phyloP scores from a whole-genome alignment of 495 filamentous ascomycete species.

The Trichoderma asperelloides region DNA sequence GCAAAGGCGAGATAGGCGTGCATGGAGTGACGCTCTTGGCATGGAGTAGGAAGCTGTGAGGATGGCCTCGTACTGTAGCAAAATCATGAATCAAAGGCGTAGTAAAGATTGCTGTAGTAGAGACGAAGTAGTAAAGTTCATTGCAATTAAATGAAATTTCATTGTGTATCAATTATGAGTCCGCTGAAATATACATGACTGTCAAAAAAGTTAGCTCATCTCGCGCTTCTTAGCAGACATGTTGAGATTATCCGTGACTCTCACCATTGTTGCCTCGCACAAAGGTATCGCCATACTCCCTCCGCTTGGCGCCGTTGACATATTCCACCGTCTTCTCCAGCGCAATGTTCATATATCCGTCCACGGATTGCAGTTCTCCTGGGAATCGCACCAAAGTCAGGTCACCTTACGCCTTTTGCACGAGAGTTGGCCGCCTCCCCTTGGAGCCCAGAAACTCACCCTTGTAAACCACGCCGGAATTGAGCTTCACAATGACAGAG shows the following conservation, averaged over 20 bases:
- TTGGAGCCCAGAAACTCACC: slow-evolving; percentile 56
- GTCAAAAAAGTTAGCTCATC: slow-evolving; percentile 7
- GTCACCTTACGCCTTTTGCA: not conserved
- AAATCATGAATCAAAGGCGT: not conserved
- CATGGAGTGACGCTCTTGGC: slow-evolving; percentile 45
- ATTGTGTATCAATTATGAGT: slow-evolving; percentile 24
- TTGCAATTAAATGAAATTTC: not conserved
- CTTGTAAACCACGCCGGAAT: slow-evolving; percentile 92
- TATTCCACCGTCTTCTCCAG: slow-evolving; percentile 91
- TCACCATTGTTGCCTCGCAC: slow-evolving; percentile 93
- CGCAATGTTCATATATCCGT: slow-evolving; percentile 99
- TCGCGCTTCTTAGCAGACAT: too few relatives aligned
- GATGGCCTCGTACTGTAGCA: not conserved
- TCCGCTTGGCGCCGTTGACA: slow-evolving; percentile 68
- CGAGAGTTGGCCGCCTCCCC: too few relatives aligned
- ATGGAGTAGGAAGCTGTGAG: slow-evolving; percentile 41
- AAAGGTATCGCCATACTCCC: slow-evolving; percentile 90
- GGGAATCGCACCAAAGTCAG: slow-evolving; percentile 11
- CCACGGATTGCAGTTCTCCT: slow-evolving; percentile 96
- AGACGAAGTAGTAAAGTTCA: not conserved
- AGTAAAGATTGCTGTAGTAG: not conserved
- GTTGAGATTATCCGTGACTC: not conserved
- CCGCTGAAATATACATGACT: slow-evolving; percentile 75
- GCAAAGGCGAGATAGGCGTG: slow-evolving; percentile 44
- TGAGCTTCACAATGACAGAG: slow-evolving; percentile 88